Evolutionary conservation across 75 land plant species (phyloP).

Genomic region (Sequoiadendron giganteum): DNA sequence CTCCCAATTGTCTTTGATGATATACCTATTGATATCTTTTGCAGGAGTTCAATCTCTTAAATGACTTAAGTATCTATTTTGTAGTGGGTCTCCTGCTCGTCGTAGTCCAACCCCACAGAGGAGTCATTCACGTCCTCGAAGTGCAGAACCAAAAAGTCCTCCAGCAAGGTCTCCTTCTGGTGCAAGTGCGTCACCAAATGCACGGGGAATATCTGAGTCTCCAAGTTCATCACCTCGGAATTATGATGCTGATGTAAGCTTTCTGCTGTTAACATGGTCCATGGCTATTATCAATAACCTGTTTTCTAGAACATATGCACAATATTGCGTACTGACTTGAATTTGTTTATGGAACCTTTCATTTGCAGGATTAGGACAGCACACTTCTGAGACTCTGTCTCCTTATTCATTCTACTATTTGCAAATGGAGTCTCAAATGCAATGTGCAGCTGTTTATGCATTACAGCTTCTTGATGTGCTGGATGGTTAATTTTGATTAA

Average conservation of each 20-base stretch:
- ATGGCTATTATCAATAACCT: background rate
- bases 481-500: conserved; percentile 11
- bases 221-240: background rate
- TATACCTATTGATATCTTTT: background rate
- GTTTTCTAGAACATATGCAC: background rate
- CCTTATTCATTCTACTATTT: background rate
- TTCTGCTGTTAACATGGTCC: background rate
- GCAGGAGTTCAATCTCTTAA: background rate
- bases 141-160: background rate
- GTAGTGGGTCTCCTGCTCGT: conserved; percentile 10
- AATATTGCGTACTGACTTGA: background rate
- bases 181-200: background rate
- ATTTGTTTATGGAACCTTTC: background rate
- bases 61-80: background rate
- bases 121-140: background rate
- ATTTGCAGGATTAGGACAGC: background rate
- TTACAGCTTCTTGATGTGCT: background rate
- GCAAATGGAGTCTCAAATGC: conserved; percentile 1
- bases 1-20: background rate
- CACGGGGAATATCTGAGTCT: background rate
- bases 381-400: background rate
- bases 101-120: conserved; percentile 4
- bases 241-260: conserved; percentile 8
- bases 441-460: background rate
- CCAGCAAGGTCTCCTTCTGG: background rate